phyloP scores from a whole-genome alignment of 805 yeast genomes.

The Wilhelminamyces savonicus region DNA sequence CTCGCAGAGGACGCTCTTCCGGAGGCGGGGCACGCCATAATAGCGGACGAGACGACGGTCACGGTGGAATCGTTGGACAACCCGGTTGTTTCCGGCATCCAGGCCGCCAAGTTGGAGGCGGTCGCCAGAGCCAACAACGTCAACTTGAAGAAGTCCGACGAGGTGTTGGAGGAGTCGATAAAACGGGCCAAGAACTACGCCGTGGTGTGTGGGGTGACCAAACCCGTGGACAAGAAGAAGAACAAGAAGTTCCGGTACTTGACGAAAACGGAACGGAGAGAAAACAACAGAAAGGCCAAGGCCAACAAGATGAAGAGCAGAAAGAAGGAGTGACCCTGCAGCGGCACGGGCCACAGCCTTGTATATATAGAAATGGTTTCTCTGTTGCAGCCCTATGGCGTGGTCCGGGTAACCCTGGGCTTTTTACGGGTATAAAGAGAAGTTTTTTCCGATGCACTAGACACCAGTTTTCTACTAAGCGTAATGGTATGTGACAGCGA shows the following conservation, averaged over 20 bases:
- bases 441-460: no score
- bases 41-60: conserved; percentile 43
- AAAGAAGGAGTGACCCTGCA: conserved; percentile 11
- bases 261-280: conserved; percentile 71
- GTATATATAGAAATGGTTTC: no score
- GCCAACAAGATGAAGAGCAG: conserved; percentile 16
- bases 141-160: conserved; percentile 58
- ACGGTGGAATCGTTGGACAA: conserved; percentile 53
- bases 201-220: conserved; percentile 47
- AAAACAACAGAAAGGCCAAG: conserved; percentile 31
- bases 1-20: conserved; percentile 15
- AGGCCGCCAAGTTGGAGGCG: conserved; percentile 29
- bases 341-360: no score
- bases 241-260: conserved; percentile 86
- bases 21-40: conserved; percentile 27
- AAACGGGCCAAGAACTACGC: conserved; percentile 82
- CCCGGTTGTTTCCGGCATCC: conserved; percentile 28
- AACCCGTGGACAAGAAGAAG: conserved; percentile 33
- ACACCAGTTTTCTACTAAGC: no score
- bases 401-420: no score
- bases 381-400: no score
- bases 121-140: conserved; percentile 65
- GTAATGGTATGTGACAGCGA: no score
- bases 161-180: conserved; percentile 68
- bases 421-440: no score